Evolutionary conservation across 2,329 filamentous ascomycete genomes (phyloP), one percentile per base, ranked within the genome.

Genomic region (Thelonectria olida): DNA sequence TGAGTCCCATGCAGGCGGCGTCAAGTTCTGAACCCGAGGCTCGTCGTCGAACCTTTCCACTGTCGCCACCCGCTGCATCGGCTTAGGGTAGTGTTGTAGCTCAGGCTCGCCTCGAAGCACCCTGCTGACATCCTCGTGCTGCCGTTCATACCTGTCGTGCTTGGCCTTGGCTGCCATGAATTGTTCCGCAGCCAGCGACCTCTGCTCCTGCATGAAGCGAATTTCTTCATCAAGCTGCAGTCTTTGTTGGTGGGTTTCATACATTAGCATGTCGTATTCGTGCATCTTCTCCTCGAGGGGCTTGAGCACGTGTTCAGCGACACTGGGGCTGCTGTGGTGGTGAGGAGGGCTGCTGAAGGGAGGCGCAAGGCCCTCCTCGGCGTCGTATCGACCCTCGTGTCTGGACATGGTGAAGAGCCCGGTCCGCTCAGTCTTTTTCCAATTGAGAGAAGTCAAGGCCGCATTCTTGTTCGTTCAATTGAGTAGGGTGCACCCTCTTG

Each of bases 111-210:
- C 79, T 0, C 75, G 68, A 66, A 81, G 71, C 0, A 78, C 79
- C 31, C 76, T 67, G 67, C 77, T 74, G 49, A 80, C 79, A 51
- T 80, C 77, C 42, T 66, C 62, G 63, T 80, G 74, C 68, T 80
- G 78, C 3, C 76, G 73, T 44, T 72, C 71, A 64, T 80, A 81
- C 62, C 80, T 77, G 64, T 80, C 78, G 61, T 80, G 78, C 70
- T 79, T 79, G 58, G 63, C 47, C 68, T 79, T 79, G 58, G 78
- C 78, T 31, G 79, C 77, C 57, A 75, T 58, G 70, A 74, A 80
- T 15, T 77, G 76, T 15, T 71, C 71, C 74, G 80, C 78, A 10
- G 77, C 73, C 42, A 75, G 70, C 19, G 74, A 73, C 12, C 78
- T 74, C 20, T 75, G 75, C 51, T 78, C 73, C 66, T 79, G 78